phyloP scores from a whole-genome alignment of 106 monocot species.

The Xerophyta viscosa region DNA sequence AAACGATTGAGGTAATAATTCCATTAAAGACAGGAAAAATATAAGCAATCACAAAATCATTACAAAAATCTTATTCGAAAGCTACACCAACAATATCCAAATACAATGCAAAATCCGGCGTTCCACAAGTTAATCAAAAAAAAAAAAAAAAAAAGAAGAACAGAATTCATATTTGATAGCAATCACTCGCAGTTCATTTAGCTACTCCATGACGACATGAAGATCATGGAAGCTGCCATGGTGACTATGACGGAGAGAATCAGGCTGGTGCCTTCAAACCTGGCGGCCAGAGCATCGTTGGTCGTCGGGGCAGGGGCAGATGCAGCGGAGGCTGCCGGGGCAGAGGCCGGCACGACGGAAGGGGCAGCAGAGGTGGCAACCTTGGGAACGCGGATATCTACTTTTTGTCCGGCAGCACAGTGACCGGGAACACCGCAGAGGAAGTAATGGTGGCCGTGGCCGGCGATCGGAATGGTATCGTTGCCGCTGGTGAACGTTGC shows the following conservation, averaged over 20 bases:
- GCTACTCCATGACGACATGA: not conserved
- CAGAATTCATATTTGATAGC: no score
- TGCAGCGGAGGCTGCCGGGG: not conserved
- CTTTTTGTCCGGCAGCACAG: not conserved
- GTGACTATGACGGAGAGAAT: not conserved
- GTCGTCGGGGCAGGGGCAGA: not conserved
- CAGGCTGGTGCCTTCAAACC: not conserved
- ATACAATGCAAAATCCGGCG: no score
- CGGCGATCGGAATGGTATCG: slow-evolving; percentile 1
- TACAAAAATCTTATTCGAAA: no score
- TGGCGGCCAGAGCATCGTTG: not conserved
- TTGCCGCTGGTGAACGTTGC: not conserved
- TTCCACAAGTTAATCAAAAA: no score
- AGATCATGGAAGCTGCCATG: not conserved
- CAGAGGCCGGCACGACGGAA: not conserved
- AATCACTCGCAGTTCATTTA: slow-evolving; percentile 38
- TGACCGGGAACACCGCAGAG: slow-evolving; percentile 6
- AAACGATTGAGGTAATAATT: no score
- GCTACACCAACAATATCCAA: no score
- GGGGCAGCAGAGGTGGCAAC: slow-evolving; percentile 2
- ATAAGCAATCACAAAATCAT: no score
- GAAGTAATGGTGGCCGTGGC: slow-evolving; percentile 6
- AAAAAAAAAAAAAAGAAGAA: no score
- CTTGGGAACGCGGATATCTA: slow-evolving; percentile 1
- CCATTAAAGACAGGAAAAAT: no score